These are phyloP conservation scores for Cornus suecica DNA, from an alignment of 148 eudicot species.

Conservation along the genomic window DNA sequence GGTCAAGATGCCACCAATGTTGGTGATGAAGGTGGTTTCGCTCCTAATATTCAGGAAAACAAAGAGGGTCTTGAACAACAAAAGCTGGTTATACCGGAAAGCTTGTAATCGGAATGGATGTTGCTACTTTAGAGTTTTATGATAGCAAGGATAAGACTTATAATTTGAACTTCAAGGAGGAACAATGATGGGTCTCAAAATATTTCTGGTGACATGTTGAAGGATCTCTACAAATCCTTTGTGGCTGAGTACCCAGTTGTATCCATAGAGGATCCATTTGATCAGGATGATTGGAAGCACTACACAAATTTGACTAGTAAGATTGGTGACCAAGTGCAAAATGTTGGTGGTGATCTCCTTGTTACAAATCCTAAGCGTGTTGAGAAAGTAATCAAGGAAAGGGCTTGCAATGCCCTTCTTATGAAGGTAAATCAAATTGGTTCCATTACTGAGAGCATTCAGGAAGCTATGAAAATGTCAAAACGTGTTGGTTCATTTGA, in stretches of 20 bases:
- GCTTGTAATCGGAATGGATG: constrained; percentile 98
- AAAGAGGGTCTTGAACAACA: constrained; percentile 85
- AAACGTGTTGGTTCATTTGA: constrained; percentile 41
- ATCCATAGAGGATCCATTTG: constrained; percentile 83
- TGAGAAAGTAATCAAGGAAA: constrained; percentile 47
- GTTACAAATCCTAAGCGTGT: constrained; percentile 81
- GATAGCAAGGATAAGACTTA: constrained; percentile 65
- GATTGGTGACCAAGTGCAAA: constrained; percentile 61
- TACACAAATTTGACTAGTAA: constrained; percentile 66
- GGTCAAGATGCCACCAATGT: constrained; percentile 99
- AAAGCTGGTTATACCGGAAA: constrained; percentile 95
- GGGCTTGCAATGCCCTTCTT: constrained; percentile 58
- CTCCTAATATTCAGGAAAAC: constrained; percentile 98
- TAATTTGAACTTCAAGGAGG: constrained; percentile 97
- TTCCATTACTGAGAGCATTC: constrained; percentile 41
- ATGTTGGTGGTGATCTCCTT: constrained; percentile 75
- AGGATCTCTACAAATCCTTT: constrained; percentile 75
- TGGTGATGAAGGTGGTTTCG: constrained; percentile 99
- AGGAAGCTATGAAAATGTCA: constrained; percentile 47
- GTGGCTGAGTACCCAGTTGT: constrained; percentile 69
- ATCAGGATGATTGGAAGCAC: constrained; percentile 77
- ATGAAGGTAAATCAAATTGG: constrained; percentile 68
- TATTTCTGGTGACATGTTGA: constrained; percentile 65
- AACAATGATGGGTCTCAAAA: constrained; percentile 81
- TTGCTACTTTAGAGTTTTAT: constrained; percentile 95